Conservation (phyloP, 1,284 basidiomycete genomes). For the Marasmius oreades region DNA sequence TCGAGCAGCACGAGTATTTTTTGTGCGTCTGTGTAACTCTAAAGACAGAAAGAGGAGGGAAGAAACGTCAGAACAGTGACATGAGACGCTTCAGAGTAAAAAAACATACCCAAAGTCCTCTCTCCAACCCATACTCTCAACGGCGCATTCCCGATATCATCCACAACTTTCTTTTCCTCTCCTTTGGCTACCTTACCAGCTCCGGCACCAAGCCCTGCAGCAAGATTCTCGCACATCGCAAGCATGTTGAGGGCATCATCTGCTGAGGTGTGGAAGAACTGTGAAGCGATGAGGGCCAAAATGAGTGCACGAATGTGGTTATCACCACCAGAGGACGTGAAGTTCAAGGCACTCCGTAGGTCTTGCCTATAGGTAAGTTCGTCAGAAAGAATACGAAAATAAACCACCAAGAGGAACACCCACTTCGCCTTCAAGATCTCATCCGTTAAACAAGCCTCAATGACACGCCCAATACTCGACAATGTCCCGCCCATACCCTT, state of each 20-base stretch:
- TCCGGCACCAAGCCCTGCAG: conserved; percentile 63
- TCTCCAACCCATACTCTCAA: conserved; percentile 71
- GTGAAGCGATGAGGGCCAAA: conserved; percentile 60
- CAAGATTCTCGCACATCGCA: conserved; percentile 61
- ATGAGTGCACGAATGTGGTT: conserved; percentile 69
- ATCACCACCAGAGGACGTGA: conserved; percentile 55
- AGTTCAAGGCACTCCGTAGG: conserved; percentile 54
- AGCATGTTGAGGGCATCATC: conserved; percentile 66
- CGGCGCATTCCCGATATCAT: conserved; percentile 53
- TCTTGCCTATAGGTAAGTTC: conserved; percentile 42
- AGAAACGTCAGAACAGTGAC: background rate
- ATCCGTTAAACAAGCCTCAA: conserved; percentile 48
- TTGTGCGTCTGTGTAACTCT: conserved; percentile 54
- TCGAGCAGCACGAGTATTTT: conserved; percentile 20
- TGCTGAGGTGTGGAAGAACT: conserved; percentile 65
- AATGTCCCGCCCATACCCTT: conserved; percentile 53
- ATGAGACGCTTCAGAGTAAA: background rate
- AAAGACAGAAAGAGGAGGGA: too few species aligned
- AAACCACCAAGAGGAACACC: conserved; percentile 22
- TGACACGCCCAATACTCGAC: conserved; percentile 49
- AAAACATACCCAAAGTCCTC: conserved; percentile 54
- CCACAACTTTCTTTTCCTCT: conserved; percentile 17
- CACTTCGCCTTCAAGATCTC: conserved; percentile 63
- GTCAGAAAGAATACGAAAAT: conserved; percentile 12
- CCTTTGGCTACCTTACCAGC: conserved; percentile 16